These are phyloP conservation scores for Trypanosoma caninum DNA, from an alignment of 208 protist species.

Conservation along the genomic window DNA sequence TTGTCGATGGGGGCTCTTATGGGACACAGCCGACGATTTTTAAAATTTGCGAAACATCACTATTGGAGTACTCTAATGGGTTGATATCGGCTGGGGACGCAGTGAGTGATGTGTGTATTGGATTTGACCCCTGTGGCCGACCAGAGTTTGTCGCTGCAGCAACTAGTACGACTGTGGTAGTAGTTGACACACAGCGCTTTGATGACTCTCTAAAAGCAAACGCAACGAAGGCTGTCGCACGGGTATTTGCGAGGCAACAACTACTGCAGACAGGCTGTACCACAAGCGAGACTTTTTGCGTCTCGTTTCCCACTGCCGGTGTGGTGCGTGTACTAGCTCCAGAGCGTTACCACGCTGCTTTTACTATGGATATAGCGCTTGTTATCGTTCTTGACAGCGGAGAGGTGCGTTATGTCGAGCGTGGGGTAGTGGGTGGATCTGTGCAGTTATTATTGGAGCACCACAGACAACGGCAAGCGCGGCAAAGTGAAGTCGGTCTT, in stretches of 20 bases:
- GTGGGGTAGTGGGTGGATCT: conserved; percentile 46
- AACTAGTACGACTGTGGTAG: conserved; percentile 34
- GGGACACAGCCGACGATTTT: conserved; percentile 22
- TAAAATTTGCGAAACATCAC: conserved; percentile 33
- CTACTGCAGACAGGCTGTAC: conserved; percentile 9
- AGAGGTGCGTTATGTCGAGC: conserved; percentile 57
- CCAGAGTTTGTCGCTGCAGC: conserved; percentile 56
- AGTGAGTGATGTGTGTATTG: conserved; percentile 44
- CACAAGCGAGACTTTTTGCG: conserved; percentile 33
- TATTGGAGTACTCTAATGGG: conserved; percentile 30
- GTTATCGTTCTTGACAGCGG: conserved; percentile 55
- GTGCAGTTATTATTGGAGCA: conserved; percentile 45
- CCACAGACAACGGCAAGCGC: conserved; percentile 25
- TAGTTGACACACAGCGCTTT: conserved; percentile 39
- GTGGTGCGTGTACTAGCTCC: conserved; percentile 62
- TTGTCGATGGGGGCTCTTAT: conserved; percentile 20
- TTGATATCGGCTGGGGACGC: conserved; percentile 29
- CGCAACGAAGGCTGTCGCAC: conserved; percentile 31
- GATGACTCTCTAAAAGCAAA: conserved; percentile 25
- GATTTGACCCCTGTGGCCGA: conserved; percentile 54
- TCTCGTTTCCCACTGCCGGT: conserved; percentile 31
- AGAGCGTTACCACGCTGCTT: conserved; percentile 44
- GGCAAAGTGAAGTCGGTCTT: conserved; percentile 13
- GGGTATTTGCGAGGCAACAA: neutral
- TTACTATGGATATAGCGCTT: conserved; percentile 60